A percentile compares a stretch with the other conserved stretches of the same genome.
phyloP scores from a whole-genome alignment of 2,329 filamentous ascomycete species.

The Niveomyces coronatus region DNA sequence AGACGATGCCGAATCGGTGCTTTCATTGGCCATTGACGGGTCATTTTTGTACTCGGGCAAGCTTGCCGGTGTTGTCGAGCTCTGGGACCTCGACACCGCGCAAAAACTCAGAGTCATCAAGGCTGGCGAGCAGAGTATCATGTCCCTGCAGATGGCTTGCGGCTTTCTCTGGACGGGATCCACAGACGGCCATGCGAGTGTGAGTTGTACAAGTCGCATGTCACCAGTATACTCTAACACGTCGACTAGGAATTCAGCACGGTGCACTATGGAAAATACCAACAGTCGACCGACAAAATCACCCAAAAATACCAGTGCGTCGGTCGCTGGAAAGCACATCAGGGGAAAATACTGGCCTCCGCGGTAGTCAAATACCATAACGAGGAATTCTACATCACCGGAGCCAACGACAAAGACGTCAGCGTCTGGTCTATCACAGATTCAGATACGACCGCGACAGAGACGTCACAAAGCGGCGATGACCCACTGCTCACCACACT shows the following conservation, averaged over 20 bases:
- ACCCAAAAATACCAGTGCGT: slow-evolving; percentile 78
- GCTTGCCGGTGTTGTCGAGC: slow-evolving; percentile 75
- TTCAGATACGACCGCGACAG: slow-evolving; percentile 21
- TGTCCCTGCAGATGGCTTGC: slow-evolving; percentile 76
- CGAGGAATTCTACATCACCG: slow-evolving; percentile 82
- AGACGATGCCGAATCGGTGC: slow-evolving; percentile 52
- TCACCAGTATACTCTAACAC: background rate
- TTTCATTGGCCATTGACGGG: slow-evolving; percentile 78
- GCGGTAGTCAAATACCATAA: slow-evolving; percentile 60
- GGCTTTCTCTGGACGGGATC: slow-evolving; percentile 80
- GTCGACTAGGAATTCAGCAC: slow-evolving; percentile 51
- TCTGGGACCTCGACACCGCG: slow-evolving; percentile 93
- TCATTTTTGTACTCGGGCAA: slow-evolving; percentile 90
- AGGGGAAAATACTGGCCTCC: slow-evolving; percentile 80
- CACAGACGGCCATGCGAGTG: slow-evolving; percentile 78
- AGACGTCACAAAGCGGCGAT: slow-evolving; percentile 26
- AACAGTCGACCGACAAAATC: slow-evolving; percentile 39
- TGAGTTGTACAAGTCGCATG: slow-evolving; percentile 31
- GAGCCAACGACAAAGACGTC: slow-evolving; percentile 83
- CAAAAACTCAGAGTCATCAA: slow-evolving; percentile 84
- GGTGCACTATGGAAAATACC: slow-evolving; percentile 50
- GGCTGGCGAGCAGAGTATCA: slow-evolving; percentile 69
- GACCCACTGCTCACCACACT: slow-evolving; percentile 60
- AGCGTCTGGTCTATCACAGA: slow-evolving; percentile 73
- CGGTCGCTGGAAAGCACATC: slow-evolving; percentile 70